Evolutionary conservation across 2,329 filamentous ascomycete genomes (phyloP).

Genomic region (Pyrenophora seminiperda): DNA sequence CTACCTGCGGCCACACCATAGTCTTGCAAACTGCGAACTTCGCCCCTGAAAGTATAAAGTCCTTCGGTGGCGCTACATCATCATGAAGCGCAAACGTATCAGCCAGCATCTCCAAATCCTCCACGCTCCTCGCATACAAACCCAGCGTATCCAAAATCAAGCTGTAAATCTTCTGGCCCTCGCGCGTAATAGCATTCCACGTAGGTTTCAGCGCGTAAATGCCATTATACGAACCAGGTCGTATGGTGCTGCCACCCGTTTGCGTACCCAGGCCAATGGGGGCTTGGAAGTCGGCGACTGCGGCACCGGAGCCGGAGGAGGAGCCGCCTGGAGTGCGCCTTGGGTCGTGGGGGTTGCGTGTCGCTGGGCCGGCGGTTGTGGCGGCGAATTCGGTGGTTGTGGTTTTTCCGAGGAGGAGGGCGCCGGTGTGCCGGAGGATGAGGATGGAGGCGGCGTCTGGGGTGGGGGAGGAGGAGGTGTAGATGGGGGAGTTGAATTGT

Average conservation of each 20-base stretch:
- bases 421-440: constrained; percentile 60
- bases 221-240: constrained; percentile 69
- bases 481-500: constrained; percentile 61
- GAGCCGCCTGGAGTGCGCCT: constrained; percentile 68
- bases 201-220: constrained; percentile 70
- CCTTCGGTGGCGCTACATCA: constrained; percentile 46
- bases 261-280: constrained; percentile 68
- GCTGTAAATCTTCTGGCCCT: constrained; percentile 65
- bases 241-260: constrained; percentile 67
- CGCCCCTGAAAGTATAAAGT: constrained; percentile 52
- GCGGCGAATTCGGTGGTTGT: constrained; percentile 70
- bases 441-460: constrained; percentile 61
- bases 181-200: constrained; percentile 65
- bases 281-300: constrained; percentile 68
- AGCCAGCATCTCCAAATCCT: constrained; percentile 63
- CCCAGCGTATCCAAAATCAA: constrained; percentile 67
- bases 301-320: constrained; percentile 69
- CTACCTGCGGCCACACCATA: constrained; percentile 55
- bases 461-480: constrained; percentile 51
- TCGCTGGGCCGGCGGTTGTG: constrained; percentile 59
- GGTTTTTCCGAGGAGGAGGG: constrained; percentile 62
- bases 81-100: constrained; percentile 61
- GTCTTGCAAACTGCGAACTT: constrained; percentile 61
- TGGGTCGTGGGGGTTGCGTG: constrained; percentile 62
- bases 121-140: constrained; percentile 62